Conservation (phyloP, 2,329 filamentous ascomycete genomes). For the Juglanconis oblonga region DNA sequence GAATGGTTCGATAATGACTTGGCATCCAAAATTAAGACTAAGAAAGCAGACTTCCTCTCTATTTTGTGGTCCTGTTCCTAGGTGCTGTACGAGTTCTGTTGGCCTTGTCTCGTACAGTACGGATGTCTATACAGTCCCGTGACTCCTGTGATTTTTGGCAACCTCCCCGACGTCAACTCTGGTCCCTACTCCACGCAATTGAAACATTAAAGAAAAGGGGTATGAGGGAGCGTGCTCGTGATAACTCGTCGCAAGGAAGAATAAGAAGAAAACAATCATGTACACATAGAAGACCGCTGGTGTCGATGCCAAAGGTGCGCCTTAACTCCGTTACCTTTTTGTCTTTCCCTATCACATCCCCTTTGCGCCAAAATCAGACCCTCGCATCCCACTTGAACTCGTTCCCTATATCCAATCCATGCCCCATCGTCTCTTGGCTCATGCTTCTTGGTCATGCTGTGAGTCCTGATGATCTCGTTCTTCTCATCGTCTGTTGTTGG, state of each 20-base stretch:
- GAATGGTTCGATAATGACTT: no score
- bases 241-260: background rate
- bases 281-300: background rate
- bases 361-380: no score
- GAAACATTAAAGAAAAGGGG: background rate
- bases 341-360: background rate
- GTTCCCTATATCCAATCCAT: no score
- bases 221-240: background rate
- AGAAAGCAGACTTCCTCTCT: background rate
- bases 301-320: no score
- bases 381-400: background rate
- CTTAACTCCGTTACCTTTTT: background rate
- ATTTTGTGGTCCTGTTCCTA: background rate
- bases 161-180: background rate
- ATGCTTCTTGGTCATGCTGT: no score
- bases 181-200: background rate
- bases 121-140: background rate
- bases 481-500: no score
- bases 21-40: background rate
- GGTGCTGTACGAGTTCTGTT: background rate
- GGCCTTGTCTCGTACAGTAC: background rate
- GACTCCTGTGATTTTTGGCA: background rate
- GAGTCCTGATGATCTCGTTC: no score
- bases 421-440: no score
- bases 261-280: background rate